These are phyloP conservation scores for Naganishia kalamii DNA, from an alignment of 768 basidiomycete genomes.

Conservation along the genomic window DNA sequence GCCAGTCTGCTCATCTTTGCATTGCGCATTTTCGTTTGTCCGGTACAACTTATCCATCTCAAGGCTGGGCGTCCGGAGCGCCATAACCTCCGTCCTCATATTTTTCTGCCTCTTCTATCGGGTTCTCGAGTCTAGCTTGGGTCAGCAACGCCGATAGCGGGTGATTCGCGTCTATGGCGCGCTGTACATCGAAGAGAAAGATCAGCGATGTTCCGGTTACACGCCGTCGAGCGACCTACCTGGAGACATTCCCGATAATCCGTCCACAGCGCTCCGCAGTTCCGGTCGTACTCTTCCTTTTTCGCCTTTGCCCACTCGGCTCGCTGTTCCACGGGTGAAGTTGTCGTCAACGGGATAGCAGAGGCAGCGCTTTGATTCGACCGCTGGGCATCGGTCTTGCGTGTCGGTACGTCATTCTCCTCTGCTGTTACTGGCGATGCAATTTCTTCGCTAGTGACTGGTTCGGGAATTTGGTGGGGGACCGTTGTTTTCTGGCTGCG, in stretches of 20 bases:
- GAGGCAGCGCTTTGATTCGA: constrained; percentile 4
- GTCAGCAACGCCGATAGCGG: constrained; percentile 68
- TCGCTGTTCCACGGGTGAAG: constrained; percentile 39
- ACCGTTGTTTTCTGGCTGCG: not conserved
- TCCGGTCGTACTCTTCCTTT: constrained; percentile 77
- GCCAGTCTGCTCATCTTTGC: not conserved
- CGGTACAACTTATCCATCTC: not conserved
- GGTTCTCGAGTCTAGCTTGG: constrained; percentile 74
- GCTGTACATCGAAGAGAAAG: constrained; percentile 49
- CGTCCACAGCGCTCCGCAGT: constrained; percentile 77
- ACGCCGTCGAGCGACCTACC: constrained; percentile 51
- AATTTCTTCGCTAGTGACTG: not conserved
- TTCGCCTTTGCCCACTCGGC: constrained; percentile 63
- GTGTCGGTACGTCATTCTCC: too few relatives aligned
- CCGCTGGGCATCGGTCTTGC: not conserved
- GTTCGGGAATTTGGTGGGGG: too few relatives aligned
- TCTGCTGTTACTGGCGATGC: not conserved
- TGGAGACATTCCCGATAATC: constrained; percentile 74
- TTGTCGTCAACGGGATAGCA: constrained; percentile 41
- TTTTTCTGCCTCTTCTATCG: constrained; percentile 44
- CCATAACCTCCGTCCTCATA: constrained; percentile 23
- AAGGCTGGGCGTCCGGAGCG: constrained; percentile 22
- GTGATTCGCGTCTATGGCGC: constrained; percentile 66
- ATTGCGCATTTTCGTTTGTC: not conserved
- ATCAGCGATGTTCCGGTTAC: not conserved